A percentile compares a stretch with the other conserved stretches of the same genome.
Conservation (phyloP, 1,284 basidiomycete genomes). For the Cryptococcus wingfieldii region DNA sequence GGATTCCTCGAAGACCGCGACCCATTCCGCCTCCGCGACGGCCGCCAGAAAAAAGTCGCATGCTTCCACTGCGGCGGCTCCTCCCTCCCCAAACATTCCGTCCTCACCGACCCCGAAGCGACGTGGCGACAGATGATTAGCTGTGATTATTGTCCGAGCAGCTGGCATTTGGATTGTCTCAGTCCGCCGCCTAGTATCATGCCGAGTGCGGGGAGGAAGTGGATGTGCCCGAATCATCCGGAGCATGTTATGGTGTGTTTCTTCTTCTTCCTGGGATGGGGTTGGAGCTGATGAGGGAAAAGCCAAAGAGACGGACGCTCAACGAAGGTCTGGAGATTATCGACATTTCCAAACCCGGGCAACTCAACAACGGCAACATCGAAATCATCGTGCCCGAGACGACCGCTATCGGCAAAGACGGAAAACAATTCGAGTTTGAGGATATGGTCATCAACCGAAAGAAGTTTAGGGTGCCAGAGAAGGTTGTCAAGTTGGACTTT, state of each 20-base stretch:
- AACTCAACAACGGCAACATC: slow-evolving; percentile 88
- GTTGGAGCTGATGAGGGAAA: neutral
- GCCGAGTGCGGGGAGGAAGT: slow-evolving; percentile 83
- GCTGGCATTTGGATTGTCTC: slow-evolving; percentile 97
- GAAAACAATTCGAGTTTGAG: slow-evolving; percentile 42
- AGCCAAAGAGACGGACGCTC: slow-evolving; percentile 74
- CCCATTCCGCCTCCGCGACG: slow-evolving; percentile 78
- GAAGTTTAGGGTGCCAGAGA: slow-evolving; percentile 89
- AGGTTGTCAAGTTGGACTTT: slow-evolving; percentile 86
- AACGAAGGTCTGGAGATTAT: slow-evolving; percentile 63
- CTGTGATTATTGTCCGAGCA: slow-evolving; percentile 90
- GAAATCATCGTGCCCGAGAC: slow-evolving; percentile 53
- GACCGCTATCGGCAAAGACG: neutral
- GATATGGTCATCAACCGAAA: slow-evolving; percentile 57
- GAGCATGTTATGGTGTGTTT: slow-evolving; percentile 60
- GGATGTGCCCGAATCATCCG: slow-evolving; percentile 98
- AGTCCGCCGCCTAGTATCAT: slow-evolving; percentile 82
- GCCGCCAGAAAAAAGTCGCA: slow-evolving; percentile 71
- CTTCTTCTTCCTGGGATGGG: neutral
- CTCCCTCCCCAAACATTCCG: slow-evolving; percentile 50
- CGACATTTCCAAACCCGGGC: slow-evolving; percentile 64
- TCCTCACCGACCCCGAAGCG: slow-evolving; percentile 37
- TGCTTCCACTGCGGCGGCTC: slow-evolving; percentile 87
- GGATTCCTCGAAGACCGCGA: slow-evolving; percentile 89
- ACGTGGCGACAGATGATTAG: slow-evolving; percentile 64